Percentiles rank a stretch among this genome's conserved stretches.
phyloP scores from a whole-genome alignment of 108 stramenopile species.

The Nannochloropsis granulata region DNA sequence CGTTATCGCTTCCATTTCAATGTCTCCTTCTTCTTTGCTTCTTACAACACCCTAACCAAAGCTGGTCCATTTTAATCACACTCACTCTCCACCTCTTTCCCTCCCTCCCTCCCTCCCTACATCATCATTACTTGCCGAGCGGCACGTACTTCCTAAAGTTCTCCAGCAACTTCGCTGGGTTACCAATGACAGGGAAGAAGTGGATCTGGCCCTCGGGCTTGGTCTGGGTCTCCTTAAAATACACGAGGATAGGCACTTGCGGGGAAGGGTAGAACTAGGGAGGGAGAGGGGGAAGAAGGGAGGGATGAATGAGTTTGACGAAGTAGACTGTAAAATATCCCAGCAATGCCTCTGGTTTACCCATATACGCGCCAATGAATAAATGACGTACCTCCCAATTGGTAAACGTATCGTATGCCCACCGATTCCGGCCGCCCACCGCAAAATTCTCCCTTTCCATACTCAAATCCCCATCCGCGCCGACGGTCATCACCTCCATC shows the following conservation, averaged over 20 bases:
- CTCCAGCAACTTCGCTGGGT: background rate
- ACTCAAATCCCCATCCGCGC: constrained; percentile 1
- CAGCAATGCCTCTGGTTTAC: too few relatives aligned
- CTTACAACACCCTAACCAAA: too few relatives aligned
- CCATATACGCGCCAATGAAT: background rate
- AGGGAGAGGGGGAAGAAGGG: background rate
- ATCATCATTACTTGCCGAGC: background rate
- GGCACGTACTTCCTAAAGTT: constrained; percentile 14
- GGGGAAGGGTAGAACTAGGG: constrained; percentile 40
- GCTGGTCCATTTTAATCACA: background rate
- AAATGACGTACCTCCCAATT: constrained; percentile 36
- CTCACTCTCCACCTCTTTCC: background rate
- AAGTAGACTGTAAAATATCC: background rate
- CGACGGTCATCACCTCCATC: constrained; percentile 23
- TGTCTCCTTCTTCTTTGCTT: too few relatives aligned
- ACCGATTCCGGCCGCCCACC: constrained; percentile 39
- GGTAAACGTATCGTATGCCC: constrained; percentile 46
- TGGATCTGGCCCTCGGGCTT: constrained; percentile 49
- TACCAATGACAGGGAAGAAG: constrained; percentile 23
- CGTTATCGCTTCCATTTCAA: too few relatives aligned
- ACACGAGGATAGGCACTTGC: constrained; percentile 49
- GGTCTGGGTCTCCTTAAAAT: constrained; percentile 58
- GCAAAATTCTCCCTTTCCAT: constrained; percentile 10
- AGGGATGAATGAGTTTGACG: background rate
- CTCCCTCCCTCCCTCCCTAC: background rate